Conservation (phyloP, 305 asterid species). For the Andrographis paniculata region DNA sequence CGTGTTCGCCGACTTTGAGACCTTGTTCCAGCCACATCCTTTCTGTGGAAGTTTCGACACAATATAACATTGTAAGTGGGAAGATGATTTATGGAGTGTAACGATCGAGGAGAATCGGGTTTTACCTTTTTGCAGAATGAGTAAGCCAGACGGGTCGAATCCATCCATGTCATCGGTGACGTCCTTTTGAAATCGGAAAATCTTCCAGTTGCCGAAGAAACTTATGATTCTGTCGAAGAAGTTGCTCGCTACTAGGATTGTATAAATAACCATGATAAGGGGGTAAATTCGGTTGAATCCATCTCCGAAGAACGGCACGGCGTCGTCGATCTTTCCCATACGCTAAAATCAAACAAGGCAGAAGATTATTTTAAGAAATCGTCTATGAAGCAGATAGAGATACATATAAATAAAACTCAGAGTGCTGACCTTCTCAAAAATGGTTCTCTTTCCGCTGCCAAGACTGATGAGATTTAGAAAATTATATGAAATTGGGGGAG, state of each 20-base stretch:
- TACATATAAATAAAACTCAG: too few species aligned
- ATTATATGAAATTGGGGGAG: slow-evolving; percentile 95
- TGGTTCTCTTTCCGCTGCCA: slow-evolving; percentile 54
- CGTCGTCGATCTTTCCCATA: slow-evolving; percentile 89
- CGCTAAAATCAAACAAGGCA: slow-evolving; percentile 26
- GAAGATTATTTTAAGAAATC: background rate
- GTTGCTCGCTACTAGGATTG: slow-evolving; percentile 87
- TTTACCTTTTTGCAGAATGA: slow-evolving; percentile 83
- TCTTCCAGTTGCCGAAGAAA: slow-evolving; percentile 90
- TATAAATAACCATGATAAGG: slow-evolving; percentile 91
- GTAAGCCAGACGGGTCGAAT: slow-evolving; percentile 91
- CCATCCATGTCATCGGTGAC: slow-evolving; percentile 84
- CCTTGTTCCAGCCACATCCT: slow-evolving; percentile 92
- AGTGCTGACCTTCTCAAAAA: slow-evolving; percentile 74
- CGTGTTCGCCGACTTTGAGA: slow-evolving; percentile 85
- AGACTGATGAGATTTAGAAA: slow-evolving; percentile 95
- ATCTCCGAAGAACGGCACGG: slow-evolving; percentile 84
- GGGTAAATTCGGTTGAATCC: slow-evolving; percentile 93
- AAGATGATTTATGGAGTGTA: background rate
- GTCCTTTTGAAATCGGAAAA: slow-evolving; percentile 61
- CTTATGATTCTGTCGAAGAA: slow-evolving; percentile 79
- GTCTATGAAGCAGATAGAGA: too few species aligned
- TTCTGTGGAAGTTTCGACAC: slow-evolving; percentile 38
- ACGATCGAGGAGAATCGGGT: slow-evolving; percentile 11
- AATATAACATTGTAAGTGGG: background rate